Percentiles rank a stretch among this genome's conserved stretches.
Conservation (phyloP, 768 basidiomycete genomes). For the Suillus americanus region DNA sequence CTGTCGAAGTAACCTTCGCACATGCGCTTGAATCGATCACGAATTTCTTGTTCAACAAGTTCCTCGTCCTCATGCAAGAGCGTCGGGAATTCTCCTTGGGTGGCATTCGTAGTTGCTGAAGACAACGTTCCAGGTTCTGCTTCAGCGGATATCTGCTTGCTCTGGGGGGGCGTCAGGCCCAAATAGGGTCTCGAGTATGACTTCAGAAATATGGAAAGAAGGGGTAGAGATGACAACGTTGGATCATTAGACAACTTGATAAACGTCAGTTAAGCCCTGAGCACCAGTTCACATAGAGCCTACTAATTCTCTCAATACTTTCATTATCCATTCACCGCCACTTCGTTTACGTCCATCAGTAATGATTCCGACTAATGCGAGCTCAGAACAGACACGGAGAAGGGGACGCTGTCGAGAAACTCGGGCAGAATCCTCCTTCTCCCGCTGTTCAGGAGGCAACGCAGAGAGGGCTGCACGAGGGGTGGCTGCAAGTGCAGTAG, state of each 20-base stretch:
- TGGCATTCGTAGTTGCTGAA: conserved; percentile 30
- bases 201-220: conserved; percentile 91
- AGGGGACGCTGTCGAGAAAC: conserved; percentile 82
- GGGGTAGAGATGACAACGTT: conserved; percentile 79
- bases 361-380: conserved; percentile 85
- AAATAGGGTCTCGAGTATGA: conserved; percentile 88
- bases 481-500: conserved; percentile 57
- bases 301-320: conserved; percentile 81
- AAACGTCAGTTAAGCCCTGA: conserved; percentile 14
- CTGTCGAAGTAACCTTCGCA: conserved; percentile 92
- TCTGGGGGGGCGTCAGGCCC: conserved; percentile 59
- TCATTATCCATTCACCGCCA: conserved; percentile 90
- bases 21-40: conserved; percentile 88
- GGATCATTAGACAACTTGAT: conserved; percentile 85
- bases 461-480: conserved; percentile 54
- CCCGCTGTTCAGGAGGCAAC: conserved; percentile 74
- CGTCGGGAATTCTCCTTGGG: conserved; percentile 40
- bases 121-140: conserved; percentile 60
- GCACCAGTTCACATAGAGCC: conserved; percentile 25
- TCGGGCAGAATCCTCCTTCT: conserved; percentile 86
- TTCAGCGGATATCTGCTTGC: conserved; percentile 58
- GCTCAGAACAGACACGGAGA: conserved; percentile 84
- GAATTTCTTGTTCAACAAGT: conserved; percentile 81
- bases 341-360: conserved; percentile 67
- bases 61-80: conserved; percentile 59